These are phyloP conservation scores for Musa balbisiana DNA, from an alignment of 202 grass and related monocot genomes.

Conservation along the genomic window DNA sequence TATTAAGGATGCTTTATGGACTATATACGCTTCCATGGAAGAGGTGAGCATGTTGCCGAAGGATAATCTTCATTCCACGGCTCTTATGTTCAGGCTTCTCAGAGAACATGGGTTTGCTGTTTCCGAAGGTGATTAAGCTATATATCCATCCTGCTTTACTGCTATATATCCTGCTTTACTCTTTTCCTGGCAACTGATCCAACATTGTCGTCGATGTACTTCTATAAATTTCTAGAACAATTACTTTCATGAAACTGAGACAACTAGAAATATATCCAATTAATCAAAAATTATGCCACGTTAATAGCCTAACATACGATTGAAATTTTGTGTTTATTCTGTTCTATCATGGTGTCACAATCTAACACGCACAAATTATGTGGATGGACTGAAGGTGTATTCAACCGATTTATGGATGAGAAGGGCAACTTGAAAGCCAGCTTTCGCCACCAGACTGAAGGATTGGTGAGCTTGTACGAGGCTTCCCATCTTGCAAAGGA, in stretches of 20 bases:
- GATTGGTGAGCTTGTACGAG: constrained; percentile 30
- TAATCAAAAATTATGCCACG: no score
- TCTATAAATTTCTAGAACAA: not conserved
- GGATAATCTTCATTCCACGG: not conserved
- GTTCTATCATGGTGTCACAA: no score
- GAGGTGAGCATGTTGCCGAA: constrained; percentile 13
- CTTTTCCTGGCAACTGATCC: not conserved
- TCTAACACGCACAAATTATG: no score
- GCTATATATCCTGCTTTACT: no score
- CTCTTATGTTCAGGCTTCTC: constrained; percentile 26
- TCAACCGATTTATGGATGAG: constrained; percentile 24
- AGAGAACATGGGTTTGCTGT: constrained; percentile 28
- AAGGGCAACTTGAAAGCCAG: constrained; percentile 16
- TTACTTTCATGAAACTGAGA: not conserved
- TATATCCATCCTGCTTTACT: not conserved
- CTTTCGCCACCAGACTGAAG: constrained; percentile 15
- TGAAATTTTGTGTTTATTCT: no score
- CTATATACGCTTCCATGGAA: constrained; percentile 19
- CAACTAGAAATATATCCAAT: no score
- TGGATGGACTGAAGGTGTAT: constrained; percentile 17
- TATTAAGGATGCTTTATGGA: constrained; percentile 23
- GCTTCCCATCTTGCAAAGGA: constrained; percentile 30
- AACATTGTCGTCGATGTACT: not conserved
- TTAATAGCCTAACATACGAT: no score
- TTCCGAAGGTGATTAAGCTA: constrained; percentile 26